Base-by-base conservation (phyloP, 2,329 filamentous ascomycete species). In the Cladorrhinum sp. region DNA sequence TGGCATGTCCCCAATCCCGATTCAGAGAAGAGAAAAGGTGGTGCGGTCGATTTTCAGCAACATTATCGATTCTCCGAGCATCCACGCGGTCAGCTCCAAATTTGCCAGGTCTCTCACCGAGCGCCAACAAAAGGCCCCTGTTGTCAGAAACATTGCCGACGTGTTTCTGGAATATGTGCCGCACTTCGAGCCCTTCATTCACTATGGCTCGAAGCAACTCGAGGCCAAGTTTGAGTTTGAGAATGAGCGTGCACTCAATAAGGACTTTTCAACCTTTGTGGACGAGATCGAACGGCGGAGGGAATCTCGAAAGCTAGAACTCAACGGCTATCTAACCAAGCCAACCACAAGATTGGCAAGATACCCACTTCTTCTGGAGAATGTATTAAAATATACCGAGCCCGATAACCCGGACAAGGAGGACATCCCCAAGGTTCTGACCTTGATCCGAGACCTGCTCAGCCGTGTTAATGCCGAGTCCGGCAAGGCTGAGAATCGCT, bases 141-240 rank as follows among this genome's bases (percentile, higher is more conserved):
- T 99, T 16, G 95, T 99, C 5, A 82, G 88, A 66, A 93, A 91
- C 64, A 84, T 99, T 62, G 95, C 94, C 64, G 95, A 99, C 73
- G 92, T 99, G 62, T 98, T 99, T 77, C 75, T 96, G 57, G 90
- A 96, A 72, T 96, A 88, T 71, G 93, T 94, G 12, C 92, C 93
- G 9, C 89, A 91, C 66, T 99, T 99, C 71, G 90, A 93, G 68
- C 95, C 95, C 0, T 99, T 99, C 73, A 97, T 99, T 72, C 87
- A 90, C 71, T 99, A 99, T 71, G 95, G 95, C 71, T 91, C 94
- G 46, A 96, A 93, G 72, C 95, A 99, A 75, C 80, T 99, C 52
- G 96, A 96, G 73, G 95, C 91, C 68, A 98, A 99, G 75, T 97
- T 94, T 71, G 95, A 97, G 72, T 99, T 98, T 73, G 95, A 99